Base-by-base conservation (phyloP, 805 yeast species). In the Yamadazyma akitaensis region DNA sequence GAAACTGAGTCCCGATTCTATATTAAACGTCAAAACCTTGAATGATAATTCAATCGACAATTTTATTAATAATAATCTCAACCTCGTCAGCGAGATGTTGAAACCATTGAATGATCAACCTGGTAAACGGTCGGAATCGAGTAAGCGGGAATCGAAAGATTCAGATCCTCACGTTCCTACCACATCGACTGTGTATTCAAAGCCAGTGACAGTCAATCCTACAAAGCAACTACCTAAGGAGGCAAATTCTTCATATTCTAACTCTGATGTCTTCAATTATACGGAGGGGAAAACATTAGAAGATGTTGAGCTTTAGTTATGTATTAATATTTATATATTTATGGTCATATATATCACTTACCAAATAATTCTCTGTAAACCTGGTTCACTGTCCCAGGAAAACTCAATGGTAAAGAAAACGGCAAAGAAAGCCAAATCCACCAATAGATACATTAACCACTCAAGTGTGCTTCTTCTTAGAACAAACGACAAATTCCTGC, bases 331-430 rank as follows among this genome's bases (percentile, higher is more conserved):
- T 8, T 28, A 13, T 28, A 28, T 28, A 28, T 13, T 13, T 28
- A 28, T 28, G n/a, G 5, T 28, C 12, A 28, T 11, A 28, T 9
- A 9, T 12, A 28, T 21, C 24, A 21, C 10, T 68, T 61, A 94
- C 99, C 98, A 94, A 56, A 92, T 90, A 49, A 94, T 88, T 56
- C 97, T 77, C 63, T 90, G 96, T 8, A 70, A 55, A 0, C 71
- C 75, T 14, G 48, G 44, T 55, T 87, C 86, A 46, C 76, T 72
- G 0, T 62, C 67, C 97, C 97, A 90, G 9, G 61, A 53, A 55
- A 91, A 87, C 24, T 87, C 79, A 50, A 78, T 75, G 4, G 61
- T 65, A 26, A 85, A 66, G 57, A 90, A 90, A 0, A 90, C 63
- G 1, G 58, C 49, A 43, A 81, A 68, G 0, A 87, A 72, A 0